phyloP scores from a whole-genome alignment of 352 stramenopile species.

The Phytophthora capsici region DNA sequence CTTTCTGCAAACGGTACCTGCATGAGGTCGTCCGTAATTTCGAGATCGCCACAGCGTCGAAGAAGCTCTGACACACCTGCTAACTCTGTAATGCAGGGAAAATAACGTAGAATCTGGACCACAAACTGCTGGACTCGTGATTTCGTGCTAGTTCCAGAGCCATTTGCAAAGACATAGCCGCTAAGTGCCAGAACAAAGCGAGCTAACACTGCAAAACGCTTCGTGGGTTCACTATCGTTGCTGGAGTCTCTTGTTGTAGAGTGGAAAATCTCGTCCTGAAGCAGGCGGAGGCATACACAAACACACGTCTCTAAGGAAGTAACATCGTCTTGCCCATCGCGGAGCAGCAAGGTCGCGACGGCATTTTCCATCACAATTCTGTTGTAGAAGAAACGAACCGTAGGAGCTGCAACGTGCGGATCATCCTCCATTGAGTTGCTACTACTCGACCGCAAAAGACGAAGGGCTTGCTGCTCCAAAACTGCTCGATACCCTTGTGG shows the following conservation, averaged over 20 bases:
- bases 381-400: slow-evolving; percentile 60
- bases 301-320: slow-evolving; percentile 44
- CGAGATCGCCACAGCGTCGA: slow-evolving; percentile 15
- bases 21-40: slow-evolving; percentile 3
- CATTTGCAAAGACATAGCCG: slow-evolving; percentile 40
- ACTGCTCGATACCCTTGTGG: slow-evolving; percentile 42
- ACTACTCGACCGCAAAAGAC: slow-evolving; percentile 43
- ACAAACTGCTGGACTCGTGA: slow-evolving; percentile 43
- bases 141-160: slow-evolving; percentile 21
- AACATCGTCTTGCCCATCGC: slow-evolving; percentile 21
- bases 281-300: slow-evolving; percentile 45
- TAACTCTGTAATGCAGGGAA: slow-evolving; percentile 34
- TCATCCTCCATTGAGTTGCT: slow-evolving; percentile 32
- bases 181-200: slow-evolving; percentile 42
- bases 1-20: slow-evolving; percentile 21
- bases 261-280: slow-evolving; percentile 65
- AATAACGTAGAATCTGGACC: slow-evolving; percentile 35
- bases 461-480: slow-evolving; percentile 60
- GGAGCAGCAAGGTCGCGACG: slow-evolving; percentile 37
- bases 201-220: slow-evolving; percentile 39
- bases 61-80: slow-evolving; percentile 27
- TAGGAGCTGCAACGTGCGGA: slow-evolving; percentile 25
- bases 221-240: slow-evolving; percentile 7
- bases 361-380: slow-evolving; percentile 57
- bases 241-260: slow-evolving; percentile 11